Evolutionary conservation across 352 stramenopile species (phyloP), one percentile per base, ranked within the genome.

Genomic region (Pythium guiyangense): DNA sequence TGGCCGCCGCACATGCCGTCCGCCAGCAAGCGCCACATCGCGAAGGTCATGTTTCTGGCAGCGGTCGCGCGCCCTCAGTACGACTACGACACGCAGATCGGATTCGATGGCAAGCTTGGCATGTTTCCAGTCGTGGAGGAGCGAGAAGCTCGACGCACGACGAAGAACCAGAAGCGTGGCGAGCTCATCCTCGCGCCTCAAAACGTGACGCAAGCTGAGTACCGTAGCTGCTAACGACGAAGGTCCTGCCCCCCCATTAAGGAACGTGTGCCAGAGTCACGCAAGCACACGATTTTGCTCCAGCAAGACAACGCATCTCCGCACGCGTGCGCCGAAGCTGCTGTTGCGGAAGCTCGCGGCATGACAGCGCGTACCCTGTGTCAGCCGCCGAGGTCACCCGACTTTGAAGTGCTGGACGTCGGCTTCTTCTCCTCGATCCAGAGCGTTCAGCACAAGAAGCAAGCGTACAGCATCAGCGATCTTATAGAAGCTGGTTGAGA

Each of bases 41-140:
- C 6, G 8, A 49, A 49, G 1, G 25, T 31, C 12, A 49, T 49
- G n/a, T 31, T 29, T n/a, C 2, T 49, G 2, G 9, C 20, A 9
- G 44, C 17, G 1, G 44, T 49, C 25, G n/a, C 44, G 10, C 11
- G 44, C 27, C 44, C 44, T 49, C 42, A 46, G 3, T 62, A 53
- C 35, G 50, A 67, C 46, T 58, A 57, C 53, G 18, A 44, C 10
- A 17, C 25, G 1, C 4, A 53, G 6, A n/a, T 17, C n/a, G 53
- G 54, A 31, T 67, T 59, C 29, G 44, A 62, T 18, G 60, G 54
- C 3, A 67, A 67, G 18, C 35, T 67, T 15, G 54, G 60, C 0
- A 56, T 62, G 6, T 67, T 47, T 12, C 60, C 60, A 4, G 40
- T 67, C 26, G 35, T 59, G 10, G 5, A 35, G 2, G 1, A 51